phyloP scores from a whole-genome alignment of 257 asterid genomes.

The Capsicum rhomboideum region DNA sequence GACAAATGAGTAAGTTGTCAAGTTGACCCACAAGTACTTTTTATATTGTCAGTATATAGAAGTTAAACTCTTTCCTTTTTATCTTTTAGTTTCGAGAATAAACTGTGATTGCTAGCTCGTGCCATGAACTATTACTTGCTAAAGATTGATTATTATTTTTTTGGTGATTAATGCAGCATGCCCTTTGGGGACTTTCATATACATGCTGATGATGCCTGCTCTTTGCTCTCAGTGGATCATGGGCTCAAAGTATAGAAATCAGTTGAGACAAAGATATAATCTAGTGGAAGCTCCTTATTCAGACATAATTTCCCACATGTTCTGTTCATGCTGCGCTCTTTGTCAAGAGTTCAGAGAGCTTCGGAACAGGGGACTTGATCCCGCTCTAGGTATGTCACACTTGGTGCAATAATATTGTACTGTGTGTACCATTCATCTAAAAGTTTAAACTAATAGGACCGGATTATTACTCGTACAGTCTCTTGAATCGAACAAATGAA shows the following conservation, averaged over 20 bases:
- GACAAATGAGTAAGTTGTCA: conserved; percentile 25
- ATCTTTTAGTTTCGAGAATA: neutral
- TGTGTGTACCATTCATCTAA: neutral
- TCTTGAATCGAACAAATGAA: too few relatives aligned
- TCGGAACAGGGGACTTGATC: conserved; percentile 31
- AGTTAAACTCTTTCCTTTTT: neutral
- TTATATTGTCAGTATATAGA: neutral
- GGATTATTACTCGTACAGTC: too few relatives aligned
- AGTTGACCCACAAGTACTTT: neutral
- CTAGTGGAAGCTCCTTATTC: conserved; percentile 45
- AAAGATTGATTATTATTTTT: neutral
- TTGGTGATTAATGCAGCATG: conserved; percentile 22
- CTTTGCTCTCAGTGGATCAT: conserved; percentile 31
- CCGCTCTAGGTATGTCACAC: conserved; percentile 23
- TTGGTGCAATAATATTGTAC: neutral
- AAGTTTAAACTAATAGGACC: neutral
- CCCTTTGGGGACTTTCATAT: conserved; percentile 26
- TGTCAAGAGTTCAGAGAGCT: conserved; percentile 52
- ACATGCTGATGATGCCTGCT: conserved; percentile 35
- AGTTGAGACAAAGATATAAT: conserved; percentile 28
- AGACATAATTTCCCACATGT: conserved; percentile 31
- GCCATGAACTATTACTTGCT: neutral
- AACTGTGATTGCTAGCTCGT: neutral
- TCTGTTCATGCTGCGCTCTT: conserved; percentile 40
- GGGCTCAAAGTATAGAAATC: conserved; percentile 37